Base-by-base conservation (phyloP, 805 yeast genomes). In the Nakazawaea holstii region DNA sequence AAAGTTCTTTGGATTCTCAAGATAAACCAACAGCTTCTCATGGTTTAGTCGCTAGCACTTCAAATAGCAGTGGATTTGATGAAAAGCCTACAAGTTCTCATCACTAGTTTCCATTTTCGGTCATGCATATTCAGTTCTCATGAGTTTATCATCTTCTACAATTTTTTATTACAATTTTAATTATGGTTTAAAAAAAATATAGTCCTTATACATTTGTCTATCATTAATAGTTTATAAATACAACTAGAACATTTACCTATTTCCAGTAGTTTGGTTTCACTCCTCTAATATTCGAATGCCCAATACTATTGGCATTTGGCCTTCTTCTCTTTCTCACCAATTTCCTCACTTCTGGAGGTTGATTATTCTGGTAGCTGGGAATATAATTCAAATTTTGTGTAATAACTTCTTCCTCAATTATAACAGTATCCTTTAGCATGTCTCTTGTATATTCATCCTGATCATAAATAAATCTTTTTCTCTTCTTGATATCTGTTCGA, bases 291-390 rank as follows among this genome's bases (percentile, higher is more conserved):
- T 75, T 76, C 1, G 73, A 65, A 52, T 72, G 61, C 0, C 73
- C 76, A 10, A 73, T 39, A 43, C 70, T 66, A 53, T 77, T 77
- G 8, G 79, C 73, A 57, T 75, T 77, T 2, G 80, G 77, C 41
- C 57, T 61, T 51, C 74, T 65, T 52, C 66, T 69, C 17, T 73
- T 70, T 8, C 70, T 69, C 20, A 70, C 67, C 6, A 70, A 61
- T 53, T 74, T 77, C 20, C 29, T 48, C 15, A 48, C 39, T 17
- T 48, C 47, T 13, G 26, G 47, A 15, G 50, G 50, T 39, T 48
- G 50, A 30, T 43, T 35, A 26, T 43, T 48, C 17, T 33, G 43
- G 14, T 33, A 15, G 6, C 38, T 31, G 7, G 47, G 40, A 6
- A 43, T 39, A 27, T 48, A 48, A 31, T 43, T 42, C 37, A 48